phyloP scores from a whole-genome alignment of 2,329 filamentous ascomycete genomes.

The Sarocladiaceae sp. region DNA sequence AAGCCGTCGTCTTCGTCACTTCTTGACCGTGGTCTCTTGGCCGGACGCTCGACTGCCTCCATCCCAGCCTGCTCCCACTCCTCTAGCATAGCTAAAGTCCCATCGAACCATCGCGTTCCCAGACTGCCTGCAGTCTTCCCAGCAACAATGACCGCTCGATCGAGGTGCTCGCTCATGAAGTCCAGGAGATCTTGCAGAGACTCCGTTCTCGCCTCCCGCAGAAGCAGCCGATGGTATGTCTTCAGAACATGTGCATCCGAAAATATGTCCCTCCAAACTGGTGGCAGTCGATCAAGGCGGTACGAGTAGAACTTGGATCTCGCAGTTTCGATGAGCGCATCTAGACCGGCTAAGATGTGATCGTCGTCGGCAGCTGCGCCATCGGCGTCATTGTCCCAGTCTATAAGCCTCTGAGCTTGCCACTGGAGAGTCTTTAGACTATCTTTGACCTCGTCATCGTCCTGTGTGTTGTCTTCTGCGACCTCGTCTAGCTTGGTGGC shows the following conservation, averaged over 20 bases:
- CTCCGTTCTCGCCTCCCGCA: not conserved
- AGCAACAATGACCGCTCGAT: slow-evolving; percentile 72
- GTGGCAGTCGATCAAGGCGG: slow-evolving; percentile 61
- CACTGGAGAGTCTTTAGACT: not conserved
- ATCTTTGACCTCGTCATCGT: not conserved
- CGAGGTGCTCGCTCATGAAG: slow-evolving; percentile 60
- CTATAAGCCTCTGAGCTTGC: not conserved
- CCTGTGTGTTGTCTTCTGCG: not conserved
- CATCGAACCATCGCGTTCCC: slow-evolving; percentile 46
- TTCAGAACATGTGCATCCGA: slow-evolving; percentile 66
- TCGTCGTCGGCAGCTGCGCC: not conserved
- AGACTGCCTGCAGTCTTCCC: slow-evolving; percentile 54
- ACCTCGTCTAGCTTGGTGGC: not conserved
- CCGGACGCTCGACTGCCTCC: slow-evolving; percentile 14
- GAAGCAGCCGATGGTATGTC: slow-evolving; percentile 37
- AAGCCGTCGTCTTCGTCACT: slow-evolving; percentile 13
- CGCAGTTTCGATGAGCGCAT: slow-evolving; percentile 25
- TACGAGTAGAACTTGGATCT: slow-evolving; percentile 63
- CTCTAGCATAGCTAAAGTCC: slow-evolving; percentile 41
- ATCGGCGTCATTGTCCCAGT: not conserved
- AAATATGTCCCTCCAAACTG: slow-evolving; percentile 67
- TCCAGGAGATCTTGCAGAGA: slow-evolving; percentile 34
- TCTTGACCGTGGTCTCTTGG: slow-evolving; percentile 17
- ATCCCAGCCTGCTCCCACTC: slow-evolving; percentile 15
- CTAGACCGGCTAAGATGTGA: not conserved